Evolutionary conservation across 1,284 basidiomycete genomes (phyloP).

Genomic region (Austroboletus novae-zelandiae): DNA sequence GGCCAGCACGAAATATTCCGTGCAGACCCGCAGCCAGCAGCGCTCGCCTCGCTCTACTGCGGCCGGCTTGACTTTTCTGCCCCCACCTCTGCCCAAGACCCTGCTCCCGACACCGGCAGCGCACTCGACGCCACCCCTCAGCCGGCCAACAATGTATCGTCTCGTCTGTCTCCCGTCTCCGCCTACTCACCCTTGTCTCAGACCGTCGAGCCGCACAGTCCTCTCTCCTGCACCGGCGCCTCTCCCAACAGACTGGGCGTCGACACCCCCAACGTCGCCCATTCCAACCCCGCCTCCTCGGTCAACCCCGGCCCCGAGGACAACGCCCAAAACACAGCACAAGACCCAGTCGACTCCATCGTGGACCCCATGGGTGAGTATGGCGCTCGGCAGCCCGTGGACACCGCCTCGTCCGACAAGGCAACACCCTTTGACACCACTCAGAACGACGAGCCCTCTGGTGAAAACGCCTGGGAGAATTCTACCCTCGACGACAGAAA

Average conservation of each 20-base stretch:
- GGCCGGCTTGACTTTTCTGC: constrained; percentile 36
- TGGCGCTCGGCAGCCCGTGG: constrained; percentile 11
- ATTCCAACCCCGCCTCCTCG: background rate
- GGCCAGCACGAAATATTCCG: constrained; percentile 69
- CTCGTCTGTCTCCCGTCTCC: background rate
- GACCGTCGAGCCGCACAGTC: constrained; percentile 12
- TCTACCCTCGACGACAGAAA: constrained; percentile 21
- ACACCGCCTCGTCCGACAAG: constrained; percentile 12
- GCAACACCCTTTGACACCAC: constrained; percentile 6
- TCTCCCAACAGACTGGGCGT: constrained; percentile 14
- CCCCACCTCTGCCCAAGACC: constrained; percentile 3
- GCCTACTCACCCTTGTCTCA: constrained; percentile 11
- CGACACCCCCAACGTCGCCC: constrained; percentile 5
- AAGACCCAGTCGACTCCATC: constrained; percentile 10
- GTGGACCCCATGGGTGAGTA: constrained; percentile 25
- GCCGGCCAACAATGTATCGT: constrained; percentile 31
- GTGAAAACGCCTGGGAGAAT: constrained; percentile 21
- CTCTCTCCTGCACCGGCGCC: constrained; percentile 16
- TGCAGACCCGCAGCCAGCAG: constrained; percentile 59
- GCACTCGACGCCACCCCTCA: constrained; percentile 7
- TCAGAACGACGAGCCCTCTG: constrained; percentile 19
- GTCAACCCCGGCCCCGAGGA: constrained; percentile 13
- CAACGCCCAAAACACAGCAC: background rate
- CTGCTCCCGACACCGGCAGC: constrained; percentile 7
- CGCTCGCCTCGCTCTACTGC: constrained; percentile 59